Evolutionary conservation across 148 eudicot genomes (phyloP).

Genomic region (Vaccinium darrowii): DNA sequence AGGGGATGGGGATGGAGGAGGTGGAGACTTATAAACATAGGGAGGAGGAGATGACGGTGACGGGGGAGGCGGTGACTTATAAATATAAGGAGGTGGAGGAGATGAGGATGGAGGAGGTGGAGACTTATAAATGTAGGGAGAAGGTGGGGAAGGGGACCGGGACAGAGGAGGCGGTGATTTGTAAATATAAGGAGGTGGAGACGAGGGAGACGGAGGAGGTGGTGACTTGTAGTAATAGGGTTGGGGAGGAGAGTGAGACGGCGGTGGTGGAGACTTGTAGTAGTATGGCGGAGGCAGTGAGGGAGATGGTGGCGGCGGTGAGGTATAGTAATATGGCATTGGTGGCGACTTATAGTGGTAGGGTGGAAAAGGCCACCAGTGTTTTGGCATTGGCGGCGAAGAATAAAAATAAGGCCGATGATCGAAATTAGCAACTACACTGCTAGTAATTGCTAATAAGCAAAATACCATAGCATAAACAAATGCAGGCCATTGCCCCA

Average conservation of each 20-base stretch:
- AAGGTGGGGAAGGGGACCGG: neutral
- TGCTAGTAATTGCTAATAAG: neutral
- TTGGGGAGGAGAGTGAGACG: neutral
- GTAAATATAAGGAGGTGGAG: neutral
- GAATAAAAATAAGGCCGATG: neutral
- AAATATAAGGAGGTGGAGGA: neutral
- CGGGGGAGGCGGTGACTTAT: neutral
- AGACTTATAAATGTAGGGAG: constrained; percentile 8
- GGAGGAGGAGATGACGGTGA: neutral
- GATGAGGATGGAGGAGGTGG: constrained; percentile 11
- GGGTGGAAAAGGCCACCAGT: neutral
- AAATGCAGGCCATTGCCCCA: constrained; percentile 28
- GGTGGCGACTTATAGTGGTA: constrained; percentile 1
- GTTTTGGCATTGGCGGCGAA: constrained; percentile 14
- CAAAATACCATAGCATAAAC: constrained; percentile 9
- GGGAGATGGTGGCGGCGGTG: constrained; percentile 18
- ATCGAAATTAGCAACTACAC: neutral
- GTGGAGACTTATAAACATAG: constrained; percentile 1
- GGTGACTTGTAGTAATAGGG: neutral
- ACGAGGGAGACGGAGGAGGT: neutral
- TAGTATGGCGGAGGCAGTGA: constrained; percentile 2
- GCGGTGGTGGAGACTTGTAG: constrained; percentile 19
- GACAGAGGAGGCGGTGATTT: neutral
- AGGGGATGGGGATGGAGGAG: constrained; percentile 14
- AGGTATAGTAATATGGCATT: constrained; percentile 8